phyloP scores from a whole-genome alignment of 176 grass and related monocot genomes.

The Oryza rufipogon region DNA sequence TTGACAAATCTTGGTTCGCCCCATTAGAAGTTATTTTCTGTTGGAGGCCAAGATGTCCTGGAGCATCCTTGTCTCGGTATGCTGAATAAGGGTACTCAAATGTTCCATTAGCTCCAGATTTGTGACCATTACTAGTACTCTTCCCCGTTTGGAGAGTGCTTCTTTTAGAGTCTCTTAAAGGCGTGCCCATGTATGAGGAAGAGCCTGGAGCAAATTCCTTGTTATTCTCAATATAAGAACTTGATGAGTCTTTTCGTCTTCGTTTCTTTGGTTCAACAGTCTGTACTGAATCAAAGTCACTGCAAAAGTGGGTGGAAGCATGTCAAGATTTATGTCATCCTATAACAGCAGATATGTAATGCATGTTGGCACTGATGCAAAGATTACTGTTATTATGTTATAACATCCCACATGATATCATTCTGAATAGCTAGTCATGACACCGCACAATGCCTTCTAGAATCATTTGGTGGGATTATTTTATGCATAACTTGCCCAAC shows the following conservation, averaged over 20 bases:
- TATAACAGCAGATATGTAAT: slow-evolving; percentile 17
- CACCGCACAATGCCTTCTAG: background rate
- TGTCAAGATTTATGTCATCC: slow-evolving; percentile 23
- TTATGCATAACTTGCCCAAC: slow-evolving; percentile 11
- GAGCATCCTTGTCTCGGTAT: slow-evolving; percentile 50
- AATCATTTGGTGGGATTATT: background rate
- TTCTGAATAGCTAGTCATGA: slow-evolving; percentile 31
- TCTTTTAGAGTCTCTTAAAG: slow-evolving; percentile 46
- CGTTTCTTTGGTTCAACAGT: slow-evolving; percentile 59
- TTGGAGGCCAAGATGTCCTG: slow-evolving; percentile 47
- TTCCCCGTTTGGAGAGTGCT: slow-evolving; percentile 31
- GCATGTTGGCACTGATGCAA: background rate
- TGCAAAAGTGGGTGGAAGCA: slow-evolving; percentile 47
- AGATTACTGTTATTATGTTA: background rate
- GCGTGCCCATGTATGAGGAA: slow-evolving; percentile 16
- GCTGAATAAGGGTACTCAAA: slow-evolving; percentile 39
- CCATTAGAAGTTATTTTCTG: slow-evolving; percentile 50
- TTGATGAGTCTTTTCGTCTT: slow-evolving; percentile 68
- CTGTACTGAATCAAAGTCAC: slow-evolving; percentile 54
- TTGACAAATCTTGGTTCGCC: slow-evolving; percentile 38
- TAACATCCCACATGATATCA: slow-evolving; percentile 22
- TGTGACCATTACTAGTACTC: slow-evolving; percentile 38
- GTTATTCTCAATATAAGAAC: slow-evolving; percentile 44
- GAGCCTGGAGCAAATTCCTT: slow-evolving; percentile 24
- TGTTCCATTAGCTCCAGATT: slow-evolving; percentile 37